Conservation (phyloP, 345 rosid genomes). For the Camelina sativa region DNA sequence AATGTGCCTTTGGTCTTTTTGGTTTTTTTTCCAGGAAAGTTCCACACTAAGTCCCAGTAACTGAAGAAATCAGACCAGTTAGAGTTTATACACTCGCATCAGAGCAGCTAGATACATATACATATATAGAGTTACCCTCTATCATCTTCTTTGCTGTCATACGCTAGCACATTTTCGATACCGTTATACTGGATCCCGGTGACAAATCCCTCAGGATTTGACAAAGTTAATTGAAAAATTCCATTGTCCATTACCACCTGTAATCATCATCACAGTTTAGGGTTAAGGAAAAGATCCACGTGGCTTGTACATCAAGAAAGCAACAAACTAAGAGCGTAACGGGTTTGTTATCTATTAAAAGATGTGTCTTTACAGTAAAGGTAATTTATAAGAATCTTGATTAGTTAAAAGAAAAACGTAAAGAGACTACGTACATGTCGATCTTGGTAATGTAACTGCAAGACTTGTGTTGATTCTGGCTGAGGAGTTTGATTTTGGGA, state of each 20-base stretch:
- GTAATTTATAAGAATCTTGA: neutral
- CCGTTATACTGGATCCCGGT: conserved; percentile 63
- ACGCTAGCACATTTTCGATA: conserved; percentile 83
- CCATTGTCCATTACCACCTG: conserved; percentile 91
- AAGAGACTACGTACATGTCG: conserved; percentile 29
- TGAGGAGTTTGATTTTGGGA: conserved; percentile 36
- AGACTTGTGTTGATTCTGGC: conserved; percentile 32
- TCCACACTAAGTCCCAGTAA: conserved; percentile 49
- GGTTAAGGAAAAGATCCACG: conserved; percentile 7
- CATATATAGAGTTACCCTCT: conserved; percentile 62
- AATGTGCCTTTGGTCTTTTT: conserved; percentile 45
- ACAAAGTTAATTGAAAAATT: conserved; percentile 64
- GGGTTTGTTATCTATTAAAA: neutral
- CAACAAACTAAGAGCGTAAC: neutral
- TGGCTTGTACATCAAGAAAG: conserved; percentile 37
- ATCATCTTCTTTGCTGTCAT: conserved; percentile 59
- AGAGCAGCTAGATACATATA: neutral
- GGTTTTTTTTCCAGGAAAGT: conserved; percentile 40
- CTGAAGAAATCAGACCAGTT: conserved; percentile 14
- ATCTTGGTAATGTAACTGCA: conserved; percentile 42
- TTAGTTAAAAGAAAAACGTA: neutral
- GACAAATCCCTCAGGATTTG: conserved; percentile 79
- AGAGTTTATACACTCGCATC: neutral
- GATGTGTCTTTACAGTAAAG: neutral
- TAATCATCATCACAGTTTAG: conserved; percentile 20